These are phyloP conservation scores for Coemansia sp. DNA, from an alignment of 371 early-diverging fungal genomes.

Conservation along the genomic window DNA sequence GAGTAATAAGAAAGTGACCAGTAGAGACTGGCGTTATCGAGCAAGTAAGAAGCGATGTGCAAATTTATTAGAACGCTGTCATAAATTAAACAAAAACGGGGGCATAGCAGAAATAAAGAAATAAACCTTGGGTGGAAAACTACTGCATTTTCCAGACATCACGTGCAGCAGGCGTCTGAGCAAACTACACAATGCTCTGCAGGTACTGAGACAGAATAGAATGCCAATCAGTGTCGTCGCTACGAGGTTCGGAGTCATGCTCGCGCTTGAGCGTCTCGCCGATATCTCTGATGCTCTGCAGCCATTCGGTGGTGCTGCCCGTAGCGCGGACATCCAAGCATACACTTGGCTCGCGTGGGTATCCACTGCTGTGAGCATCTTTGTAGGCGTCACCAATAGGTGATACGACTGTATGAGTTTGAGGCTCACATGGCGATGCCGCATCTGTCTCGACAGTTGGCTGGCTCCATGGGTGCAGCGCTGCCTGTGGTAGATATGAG, in stretches of 20 bases:
- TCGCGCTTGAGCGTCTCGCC: not conserved
- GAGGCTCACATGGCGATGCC: not conserved
- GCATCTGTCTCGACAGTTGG: not conserved
- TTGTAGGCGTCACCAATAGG: not conserved
- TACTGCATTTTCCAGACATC: not conserved
- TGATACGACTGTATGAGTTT: not conserved
- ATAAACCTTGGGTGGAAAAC: not conserved
- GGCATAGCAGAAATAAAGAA: not conserved
- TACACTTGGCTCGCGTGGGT: not conserved
- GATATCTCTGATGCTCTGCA: not conserved
- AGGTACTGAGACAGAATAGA: constrained; percentile 16
- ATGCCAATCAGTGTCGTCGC: constrained; percentile 15
- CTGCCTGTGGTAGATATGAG: not conserved
- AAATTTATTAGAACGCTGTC: not conserved
- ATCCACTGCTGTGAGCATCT: not conserved
- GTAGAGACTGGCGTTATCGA: not conserved
- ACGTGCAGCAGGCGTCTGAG: not conserved
- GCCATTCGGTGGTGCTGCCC: not conserved
- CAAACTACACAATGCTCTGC: constrained; percentile 9
- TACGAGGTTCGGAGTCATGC: not conserved
- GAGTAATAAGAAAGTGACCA: too few relatives aligned
- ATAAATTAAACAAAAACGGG: constrained; percentile 5
- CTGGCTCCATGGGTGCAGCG: constrained; percentile 1
- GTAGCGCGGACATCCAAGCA: not conserved
- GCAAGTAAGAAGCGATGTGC: not conserved